These are phyloP conservation scores for Ceratocystis colombiana DNA, from an alignment of 2,329 filamentous ascomycete genomes.

Conservation along the genomic window DNA sequence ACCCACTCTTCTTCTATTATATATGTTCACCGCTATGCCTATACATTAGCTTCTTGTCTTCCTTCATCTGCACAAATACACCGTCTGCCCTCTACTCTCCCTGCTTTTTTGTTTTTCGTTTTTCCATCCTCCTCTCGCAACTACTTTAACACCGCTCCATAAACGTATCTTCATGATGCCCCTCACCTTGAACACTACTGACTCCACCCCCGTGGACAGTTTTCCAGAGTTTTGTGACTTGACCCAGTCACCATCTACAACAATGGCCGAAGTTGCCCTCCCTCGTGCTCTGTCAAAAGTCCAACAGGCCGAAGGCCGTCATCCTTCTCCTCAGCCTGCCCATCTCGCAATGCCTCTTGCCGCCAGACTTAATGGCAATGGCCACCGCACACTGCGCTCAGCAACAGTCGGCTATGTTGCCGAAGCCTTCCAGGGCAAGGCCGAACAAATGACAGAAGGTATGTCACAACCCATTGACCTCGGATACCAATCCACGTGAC, in stretches of 20 bases:
- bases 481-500: background rate
- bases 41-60: background rate
- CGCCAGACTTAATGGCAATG: slow-evolving; percentile 45
- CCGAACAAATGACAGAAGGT: slow-evolving; percentile 78
- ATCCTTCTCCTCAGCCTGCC: slow-evolving; percentile 75
- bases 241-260: slow-evolving; percentile 30
- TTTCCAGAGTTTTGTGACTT: slow-evolving; percentile 40
- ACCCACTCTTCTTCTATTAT: background rate
- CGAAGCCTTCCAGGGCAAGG: slow-evolving; percentile 85
- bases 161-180: slow-evolving; percentile 32
- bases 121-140: background rate
- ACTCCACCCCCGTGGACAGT: slow-evolving; percentile 34
- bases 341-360: slow-evolving; percentile 63
- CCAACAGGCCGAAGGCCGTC: slow-evolving; percentile 9
- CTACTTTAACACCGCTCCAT: background rate
- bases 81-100: background rate
- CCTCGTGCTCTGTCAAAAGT: slow-evolving; percentile 21
- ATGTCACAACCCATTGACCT: slow-evolving; percentile 30
- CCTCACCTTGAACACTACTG: slow-evolving; percentile 35
- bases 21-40: slow-evolving; percentile 5
- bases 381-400: slow-evolving; percentile 69
- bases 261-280: slow-evolving; percentile 25
- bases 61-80: background rate
- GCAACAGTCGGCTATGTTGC: slow-evolving; percentile 90
- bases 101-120: background rate